Evolutionary conservation across 306 rosid species (phyloP), one percentile per base, ranked within the genome.

Genomic region (Lithocarpus polystachyus): DNA sequence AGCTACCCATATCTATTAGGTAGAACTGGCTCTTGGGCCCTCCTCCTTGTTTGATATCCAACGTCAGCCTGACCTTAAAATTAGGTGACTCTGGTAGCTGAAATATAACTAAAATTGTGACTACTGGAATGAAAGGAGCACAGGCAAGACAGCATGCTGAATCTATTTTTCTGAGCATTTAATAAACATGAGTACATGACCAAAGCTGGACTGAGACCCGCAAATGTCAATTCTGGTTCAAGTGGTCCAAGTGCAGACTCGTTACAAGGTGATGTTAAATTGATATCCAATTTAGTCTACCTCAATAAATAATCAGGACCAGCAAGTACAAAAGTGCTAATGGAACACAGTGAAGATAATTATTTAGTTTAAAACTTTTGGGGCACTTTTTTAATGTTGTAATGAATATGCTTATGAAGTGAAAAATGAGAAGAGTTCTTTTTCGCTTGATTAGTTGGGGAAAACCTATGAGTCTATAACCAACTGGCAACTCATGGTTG

Each of bases 1-100:
- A 90, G 81, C 94, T 84, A 23, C 94, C 92, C 2, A 90, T 86
- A 70, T 90, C 90, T 10, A 86, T 13, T 1, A 90, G 87, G 85
- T 90, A 90, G 86, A 90, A 90, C 87, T 88, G 92, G 83, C 94
- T 90, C 84, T 88, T 84, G 11, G 87, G 81, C 24, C 94, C 94
- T 79, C 94, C 94, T 1, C 94, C 94, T 11, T 64, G 19, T 75
- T 82, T 86, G 75, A 87, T 77, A 68, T 87, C 87, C 85, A 89
- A 76, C 33, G 75, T 82, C 83, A 89, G 5, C 57, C 80, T 86
- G 59, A 88, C 94, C 84, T 78, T 90, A 76, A 86, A 88, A 75
- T 90, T 83, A 22, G 92, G 89, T 37, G 90, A 87, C 78, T 88
- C 90, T 43, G 90, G 94, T 33, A 75, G 87, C 94, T 90, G 97